phyloP scores from a whole-genome alignment of 768 basidiomycete genomes.

The Suillus subaureus region DNA sequence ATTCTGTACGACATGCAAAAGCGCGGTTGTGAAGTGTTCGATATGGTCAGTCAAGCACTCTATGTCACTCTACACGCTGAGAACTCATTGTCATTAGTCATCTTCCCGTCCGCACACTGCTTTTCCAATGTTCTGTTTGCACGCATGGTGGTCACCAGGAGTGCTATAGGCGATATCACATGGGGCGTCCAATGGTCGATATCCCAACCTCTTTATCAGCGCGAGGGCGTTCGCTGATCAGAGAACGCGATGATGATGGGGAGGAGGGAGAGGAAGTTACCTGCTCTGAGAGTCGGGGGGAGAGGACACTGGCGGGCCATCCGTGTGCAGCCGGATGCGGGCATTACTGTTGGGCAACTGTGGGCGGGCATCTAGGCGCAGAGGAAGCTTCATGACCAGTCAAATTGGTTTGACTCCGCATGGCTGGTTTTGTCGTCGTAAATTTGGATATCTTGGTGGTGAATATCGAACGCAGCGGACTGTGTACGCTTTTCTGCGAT shows the following conservation, averaged over 20 bases:
- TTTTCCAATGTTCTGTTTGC: conserved; percentile 78
- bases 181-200: conserved; percentile 56
- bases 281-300: conserved; percentile 6
- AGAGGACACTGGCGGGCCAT: conserved; percentile 45
- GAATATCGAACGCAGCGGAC: background rate
- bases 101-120: conserved; percentile 68
- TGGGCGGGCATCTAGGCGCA: conserved; percentile 10
- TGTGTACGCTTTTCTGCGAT: background rate
- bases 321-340: conserved; percentile 82
- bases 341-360: conserved; percentile 75
- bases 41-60: conserved; percentile 61
- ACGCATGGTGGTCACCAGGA: conserved; percentile 80
- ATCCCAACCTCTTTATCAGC: conserved; percentile 25
- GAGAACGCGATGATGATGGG: conserved; percentile 19
- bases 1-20: conserved; percentile 59
- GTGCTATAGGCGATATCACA: conserved; percentile 74
- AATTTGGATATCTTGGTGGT: background rate
- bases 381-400: conserved; percentile 3
- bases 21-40: conserved; percentile 53
- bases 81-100: conserved; percentile 47
- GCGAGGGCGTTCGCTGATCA: conserved; percentile 27
- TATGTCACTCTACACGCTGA: conserved; percentile 1
- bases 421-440: no score
- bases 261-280: conserved; percentile 17
- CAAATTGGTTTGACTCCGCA: background rate